Evolutionary conservation across 805 yeast genomes (phyloP).

Genomic region (Nakazawaea anatomiae): DNA sequence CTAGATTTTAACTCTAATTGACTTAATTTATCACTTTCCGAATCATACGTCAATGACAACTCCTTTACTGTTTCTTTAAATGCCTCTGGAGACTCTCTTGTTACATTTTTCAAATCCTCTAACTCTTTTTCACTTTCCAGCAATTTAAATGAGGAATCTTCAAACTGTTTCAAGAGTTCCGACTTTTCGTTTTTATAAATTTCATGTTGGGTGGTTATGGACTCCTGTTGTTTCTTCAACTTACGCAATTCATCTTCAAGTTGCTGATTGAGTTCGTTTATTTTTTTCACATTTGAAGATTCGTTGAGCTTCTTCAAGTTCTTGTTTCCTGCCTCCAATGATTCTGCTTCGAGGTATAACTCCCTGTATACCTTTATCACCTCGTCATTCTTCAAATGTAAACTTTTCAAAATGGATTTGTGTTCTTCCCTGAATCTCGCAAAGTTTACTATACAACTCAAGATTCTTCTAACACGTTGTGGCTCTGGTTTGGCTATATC

Average conservation of each 20-base stretch:
- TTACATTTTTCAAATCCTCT: conserved; percentile 54
- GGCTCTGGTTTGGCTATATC: conserved; percentile 81
- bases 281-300: conserved; percentile 30
- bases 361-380: conserved; percentile 39
- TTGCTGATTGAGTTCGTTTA: conserved; percentile 44
- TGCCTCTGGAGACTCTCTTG: conserved; percentile 54
- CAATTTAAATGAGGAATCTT: conserved; percentile 52
- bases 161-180: conserved; percentile 50
- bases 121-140: conserved; percentile 52
- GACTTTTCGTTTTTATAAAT: conserved; percentile 59
- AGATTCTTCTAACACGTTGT: conserved; percentile 50
- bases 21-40: conserved; percentile 31
- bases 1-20: conserved; percentile 42
- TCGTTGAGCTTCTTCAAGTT: conserved; percentile 25
- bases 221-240: conserved; percentile 58
- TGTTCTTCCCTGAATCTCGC: conserved; percentile 80
- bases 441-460: conserved; percentile 82
- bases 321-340: conserved; percentile 26
- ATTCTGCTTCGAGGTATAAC: conserved; percentile 34
- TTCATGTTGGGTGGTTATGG: conserved; percentile 53
- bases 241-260: conserved; percentile 58
- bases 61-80: conserved; percentile 48
- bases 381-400: conserved; percentile 49
- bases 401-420: conserved; percentile 59
- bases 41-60: conserved; percentile 37